Evolutionary conservation across 2,329 filamentous ascomycete species (phyloP).

Genomic region (Colletotrichum sansevieriae): DNA sequence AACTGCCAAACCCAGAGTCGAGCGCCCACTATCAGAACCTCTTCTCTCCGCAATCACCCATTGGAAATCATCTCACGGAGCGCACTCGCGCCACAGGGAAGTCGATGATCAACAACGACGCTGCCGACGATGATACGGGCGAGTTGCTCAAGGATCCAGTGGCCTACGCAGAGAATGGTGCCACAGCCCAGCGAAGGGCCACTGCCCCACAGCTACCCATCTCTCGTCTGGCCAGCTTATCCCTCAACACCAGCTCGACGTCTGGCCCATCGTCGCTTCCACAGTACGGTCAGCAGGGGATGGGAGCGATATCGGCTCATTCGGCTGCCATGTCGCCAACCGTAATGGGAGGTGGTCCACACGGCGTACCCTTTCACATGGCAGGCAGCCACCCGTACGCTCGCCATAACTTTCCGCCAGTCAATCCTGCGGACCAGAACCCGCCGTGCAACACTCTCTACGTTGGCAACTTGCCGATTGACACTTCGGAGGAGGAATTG

Average conservation of each 20-base stretch:
- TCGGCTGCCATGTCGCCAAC: conserved; percentile 69
- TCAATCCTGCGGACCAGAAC: conserved; percentile 95
- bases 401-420: conserved; percentile 79
- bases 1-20: conserved; percentile 70
- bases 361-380: conserved; percentile 52
- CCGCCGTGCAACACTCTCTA: conserved; percentile 98
- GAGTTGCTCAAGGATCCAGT: conserved; percentile 80
- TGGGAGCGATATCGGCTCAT: conserved; percentile 53
- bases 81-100: conserved; percentile 74
- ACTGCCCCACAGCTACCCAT: conserved; percentile 81
- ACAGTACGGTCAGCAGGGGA: conserved; percentile 54
- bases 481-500: conserved; percentile 94
- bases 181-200: conserved; percentile 67
- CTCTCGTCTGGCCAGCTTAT: conserved; percentile 76
- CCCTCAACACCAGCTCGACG: conserved; percentile 74
- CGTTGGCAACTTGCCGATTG: conserved; percentile 93
- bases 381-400: conserved; percentile 43
- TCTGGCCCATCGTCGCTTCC: conserved; percentile 66
- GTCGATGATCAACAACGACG: conserved; percentile 75
- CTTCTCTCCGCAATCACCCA: conserved; percentile 81
- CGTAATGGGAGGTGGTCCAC: conserved; percentile 58
- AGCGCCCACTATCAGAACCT: conserved; percentile 70
- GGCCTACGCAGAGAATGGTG: conserved; percentile 79
- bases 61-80: conserved; percentile 77
- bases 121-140: conserved; percentile 76